A percentile compares a stretch with the other conserved stretches of the same genome.
Evolutionary conservation across 1,284 basidiomycete genomes (phyloP).

Genomic region (Phaffia rhodozyma): DNA sequence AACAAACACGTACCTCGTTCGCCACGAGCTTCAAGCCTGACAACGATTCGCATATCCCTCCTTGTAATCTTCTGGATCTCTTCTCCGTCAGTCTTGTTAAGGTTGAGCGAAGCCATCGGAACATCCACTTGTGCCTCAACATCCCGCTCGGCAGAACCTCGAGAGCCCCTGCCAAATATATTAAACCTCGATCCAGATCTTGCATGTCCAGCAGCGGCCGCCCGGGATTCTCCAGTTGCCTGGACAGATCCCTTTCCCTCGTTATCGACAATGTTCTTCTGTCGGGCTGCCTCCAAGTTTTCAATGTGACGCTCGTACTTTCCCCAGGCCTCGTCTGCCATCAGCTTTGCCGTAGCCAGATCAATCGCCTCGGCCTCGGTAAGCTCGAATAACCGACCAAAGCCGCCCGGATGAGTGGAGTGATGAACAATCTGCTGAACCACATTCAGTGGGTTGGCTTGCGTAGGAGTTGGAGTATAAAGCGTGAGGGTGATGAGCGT

Average conservation of each 20-base stretch:
- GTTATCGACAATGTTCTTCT: background rate
- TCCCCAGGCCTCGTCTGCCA: conserved; percentile 18
- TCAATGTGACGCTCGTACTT: background rate
- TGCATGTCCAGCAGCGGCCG: background rate
- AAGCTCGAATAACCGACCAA: conserved; percentile 55
- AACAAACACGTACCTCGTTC: conserved; percentile 46
- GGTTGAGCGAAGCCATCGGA: conserved; percentile 18
- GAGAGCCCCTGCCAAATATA: background rate
- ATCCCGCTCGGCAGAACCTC: background rate
- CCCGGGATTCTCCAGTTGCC: background rate
- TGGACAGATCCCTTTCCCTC: background rate
- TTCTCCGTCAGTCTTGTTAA: conserved; percentile 27
- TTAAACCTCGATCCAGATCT: no score
- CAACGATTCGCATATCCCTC: conserved; percentile 60
- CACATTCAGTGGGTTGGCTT: conserved; percentile 36
- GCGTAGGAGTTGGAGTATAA: conserved; percentile 46
- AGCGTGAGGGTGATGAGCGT: conserved; percentile 64
- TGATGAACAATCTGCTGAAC: conserved; percentile 13
- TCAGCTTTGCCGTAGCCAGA: conserved; percentile 38
- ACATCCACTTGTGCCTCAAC: conserved; percentile 23
- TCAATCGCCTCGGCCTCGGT: conserved; percentile 63
- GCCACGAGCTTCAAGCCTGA: conserved; percentile 62
- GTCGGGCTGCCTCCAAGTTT: background rate
- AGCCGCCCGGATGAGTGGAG: conserved; percentile 56
- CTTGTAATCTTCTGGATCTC: conserved; percentile 41